Conservation (phyloP, 345 rosid species). For the Citrus maxima region DNA sequence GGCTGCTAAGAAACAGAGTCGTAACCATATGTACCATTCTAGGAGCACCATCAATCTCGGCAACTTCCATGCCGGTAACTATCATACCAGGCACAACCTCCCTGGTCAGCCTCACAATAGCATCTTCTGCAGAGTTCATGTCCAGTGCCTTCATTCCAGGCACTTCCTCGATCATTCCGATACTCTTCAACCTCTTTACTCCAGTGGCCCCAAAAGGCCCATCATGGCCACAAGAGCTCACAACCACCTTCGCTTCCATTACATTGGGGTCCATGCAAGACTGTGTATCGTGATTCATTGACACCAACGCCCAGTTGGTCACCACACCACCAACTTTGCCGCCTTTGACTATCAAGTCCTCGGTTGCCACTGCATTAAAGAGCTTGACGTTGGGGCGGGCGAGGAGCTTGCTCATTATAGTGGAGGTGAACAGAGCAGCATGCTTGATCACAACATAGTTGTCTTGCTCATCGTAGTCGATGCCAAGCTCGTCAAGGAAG, state of each 20-base stretch:
- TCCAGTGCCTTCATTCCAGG: constrained; percentile 93
- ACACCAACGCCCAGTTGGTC: constrained; percentile 96
- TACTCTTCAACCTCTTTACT: constrained; percentile 84
- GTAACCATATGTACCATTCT: constrained; percentile 54
- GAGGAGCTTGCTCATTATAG: constrained; percentile 94
- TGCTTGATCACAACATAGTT: constrained; percentile 83
- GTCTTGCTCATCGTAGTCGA: constrained; percentile 86
- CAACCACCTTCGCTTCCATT: constrained; percentile 97
- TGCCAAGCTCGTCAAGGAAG: constrained; percentile 74
- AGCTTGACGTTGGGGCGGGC: constrained; percentile 94
- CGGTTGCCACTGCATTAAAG: constrained; percentile 90
- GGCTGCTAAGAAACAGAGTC: background rate
- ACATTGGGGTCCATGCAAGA: constrained; percentile 98
- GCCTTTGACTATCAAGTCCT: constrained; percentile 84
- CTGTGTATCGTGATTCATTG: constrained; percentile 90
- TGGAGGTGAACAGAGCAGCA: constrained; percentile 90
- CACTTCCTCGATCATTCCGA: constrained; percentile 73
- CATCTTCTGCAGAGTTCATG: constrained; percentile 91
- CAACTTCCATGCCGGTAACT: constrained; percentile 95
- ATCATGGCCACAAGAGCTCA: constrained; percentile 94
- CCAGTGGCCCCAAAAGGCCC: constrained; percentile 96
- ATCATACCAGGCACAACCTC: constrained; percentile 94
- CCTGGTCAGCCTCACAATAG: constrained; percentile 77
- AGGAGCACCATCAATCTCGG: constrained; percentile 90
- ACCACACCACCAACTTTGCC: constrained; percentile 76